These are phyloP conservation scores for Kodamaea leandrae DNA, from an alignment of 805 yeast genomes.

Conservation along the genomic window DNA sequence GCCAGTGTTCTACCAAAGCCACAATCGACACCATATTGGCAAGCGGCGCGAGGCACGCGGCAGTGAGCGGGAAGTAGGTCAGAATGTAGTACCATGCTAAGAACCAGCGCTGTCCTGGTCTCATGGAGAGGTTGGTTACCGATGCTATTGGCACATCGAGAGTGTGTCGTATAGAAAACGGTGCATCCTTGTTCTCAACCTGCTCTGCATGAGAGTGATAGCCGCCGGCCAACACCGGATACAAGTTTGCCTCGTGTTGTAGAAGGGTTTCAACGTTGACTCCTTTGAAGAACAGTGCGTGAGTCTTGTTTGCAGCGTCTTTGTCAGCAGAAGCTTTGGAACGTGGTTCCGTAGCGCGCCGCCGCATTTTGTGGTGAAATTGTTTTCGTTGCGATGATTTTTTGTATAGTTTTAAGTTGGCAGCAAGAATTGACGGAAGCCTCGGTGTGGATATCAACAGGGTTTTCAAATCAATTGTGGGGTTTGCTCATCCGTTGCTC, in stretches of 20 bases:
- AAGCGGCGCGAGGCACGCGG: constrained; percentile 78
- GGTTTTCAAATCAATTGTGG: no score
- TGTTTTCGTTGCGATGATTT: no score
- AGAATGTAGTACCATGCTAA: constrained; percentile 65
- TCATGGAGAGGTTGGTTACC: constrained; percentile 28
- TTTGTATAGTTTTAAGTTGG: no score
- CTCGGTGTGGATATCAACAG: no score
- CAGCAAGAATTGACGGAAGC: no score
- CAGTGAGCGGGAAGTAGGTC: constrained; percentile 67
- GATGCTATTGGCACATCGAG: constrained; percentile 32
- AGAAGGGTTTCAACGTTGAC: constrained; percentile 2
- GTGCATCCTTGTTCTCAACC: constrained; percentile 4
- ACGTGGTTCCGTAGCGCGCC: no score
- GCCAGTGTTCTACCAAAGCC: constrained; percentile 72
- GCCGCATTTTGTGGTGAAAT: no score
- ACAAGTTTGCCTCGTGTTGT: constrained; percentile 2
- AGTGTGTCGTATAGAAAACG: constrained; percentile 26
- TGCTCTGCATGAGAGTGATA: constrained; percentile 5
- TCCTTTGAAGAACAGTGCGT: constrained; percentile 4
- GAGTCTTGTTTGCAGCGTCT: no score
- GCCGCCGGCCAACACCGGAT: constrained; percentile 4
- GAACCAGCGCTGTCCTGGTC: constrained; percentile 38
- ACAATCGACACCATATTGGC: constrained; percentile 72
- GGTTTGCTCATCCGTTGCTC: no score
- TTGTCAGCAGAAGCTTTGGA: no score